These are phyloP conservation scores for Linnemannia elongata DNA, from an alignment of 192 early-diverging fungal species.

Conservation along the genomic window DNA sequence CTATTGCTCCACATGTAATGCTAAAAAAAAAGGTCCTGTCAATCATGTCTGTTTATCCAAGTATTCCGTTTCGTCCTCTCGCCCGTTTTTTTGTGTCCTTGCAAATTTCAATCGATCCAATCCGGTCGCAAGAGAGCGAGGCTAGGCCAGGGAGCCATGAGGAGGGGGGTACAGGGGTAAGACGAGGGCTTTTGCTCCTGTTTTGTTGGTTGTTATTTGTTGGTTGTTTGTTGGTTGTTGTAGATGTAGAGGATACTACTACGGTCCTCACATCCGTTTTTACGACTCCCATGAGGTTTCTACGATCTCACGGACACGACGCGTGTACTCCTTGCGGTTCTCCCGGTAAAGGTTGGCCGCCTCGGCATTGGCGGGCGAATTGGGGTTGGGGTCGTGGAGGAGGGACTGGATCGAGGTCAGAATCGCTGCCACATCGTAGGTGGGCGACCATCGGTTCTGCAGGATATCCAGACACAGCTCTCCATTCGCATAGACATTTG, in stretches of 20 bases:
- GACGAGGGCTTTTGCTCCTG: not conserved
- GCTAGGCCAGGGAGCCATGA: too few relatives aligned
- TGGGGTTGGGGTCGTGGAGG: constrained; percentile 97
- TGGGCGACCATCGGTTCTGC: constrained; percentile 98
- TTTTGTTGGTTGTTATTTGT: not conserved
- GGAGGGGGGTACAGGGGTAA: too few relatives aligned
- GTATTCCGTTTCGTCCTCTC: too few relatives aligned
- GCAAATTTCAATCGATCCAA: too few relatives aligned
- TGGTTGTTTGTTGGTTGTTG: not conserved
- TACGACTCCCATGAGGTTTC: constrained; percentile 87
- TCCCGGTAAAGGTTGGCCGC: constrained; percentile 95
- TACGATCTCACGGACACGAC: constrained; percentile 92
- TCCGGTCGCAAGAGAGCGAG: not conserved
- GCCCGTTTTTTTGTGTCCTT: too few relatives aligned
- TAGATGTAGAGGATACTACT: not conserved
- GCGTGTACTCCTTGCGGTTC: constrained; percentile 93
- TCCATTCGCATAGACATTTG: constrained; percentile 97
- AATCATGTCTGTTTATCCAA: too few relatives aligned
- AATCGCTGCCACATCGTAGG: constrained; percentile 94
- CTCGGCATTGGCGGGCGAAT: constrained; percentile 96
- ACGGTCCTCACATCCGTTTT: not conserved
- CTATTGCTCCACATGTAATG: too few relatives aligned
- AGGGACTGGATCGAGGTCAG: constrained; percentile 96
- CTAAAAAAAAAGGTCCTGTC: too few relatives aligned
- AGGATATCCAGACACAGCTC: constrained; percentile 98